These are phyloP conservation scores for Globisporangium paroecandrum DNA, from an alignment of 352 stramenopile species.

Conservation along the genomic window DNA sequence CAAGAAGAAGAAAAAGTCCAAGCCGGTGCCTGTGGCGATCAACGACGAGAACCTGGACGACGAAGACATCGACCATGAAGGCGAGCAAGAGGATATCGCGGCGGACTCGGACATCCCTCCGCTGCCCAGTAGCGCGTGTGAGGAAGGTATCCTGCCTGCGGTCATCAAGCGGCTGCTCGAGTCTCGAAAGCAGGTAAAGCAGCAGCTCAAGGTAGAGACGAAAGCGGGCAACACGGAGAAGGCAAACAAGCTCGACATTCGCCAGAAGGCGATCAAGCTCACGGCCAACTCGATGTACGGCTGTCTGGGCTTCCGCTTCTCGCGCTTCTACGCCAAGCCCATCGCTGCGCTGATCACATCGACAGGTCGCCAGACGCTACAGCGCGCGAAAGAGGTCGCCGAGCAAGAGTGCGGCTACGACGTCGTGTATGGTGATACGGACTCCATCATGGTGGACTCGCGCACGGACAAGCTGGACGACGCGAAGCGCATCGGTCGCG, in stretches of 20 bases:
- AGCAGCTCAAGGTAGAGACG: constrained; percentile 94
- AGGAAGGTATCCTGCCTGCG: constrained; percentile 92
- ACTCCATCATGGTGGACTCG: constrained; percentile 99
- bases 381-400: constrained; percentile 96
- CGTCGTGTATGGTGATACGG: constrained; percentile 99
- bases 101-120: constrained; percentile 86
- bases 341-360: constrained; percentile 99
- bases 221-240: constrained; percentile 84
- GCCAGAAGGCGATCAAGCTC: constrained; percentile 99
- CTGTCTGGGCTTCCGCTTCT: constrained; percentile 98
- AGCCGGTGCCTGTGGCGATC: constrained; percentile 45
- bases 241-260: constrained; percentile 95
- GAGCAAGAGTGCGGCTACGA: constrained; percentile 97
- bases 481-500: constrained; percentile 91
- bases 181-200: constrained; percentile 97
- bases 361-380: constrained; percentile 97
- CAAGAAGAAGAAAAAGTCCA: constrained; percentile 55
- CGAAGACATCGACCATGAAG: constrained; percentile 73
- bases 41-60: constrained; percentile 77
- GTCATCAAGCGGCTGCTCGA: constrained; percentile 98
- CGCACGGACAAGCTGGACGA: constrained; percentile 91
- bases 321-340: constrained; percentile 97
- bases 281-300: constrained; percentile 99
- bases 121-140: constrained; percentile 63
- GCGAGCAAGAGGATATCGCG: constrained; percentile 49